Evolutionary conservation across 73 alveolate species (phyloP).

Genomic region (Paramecium tetraurelia): DNA sequence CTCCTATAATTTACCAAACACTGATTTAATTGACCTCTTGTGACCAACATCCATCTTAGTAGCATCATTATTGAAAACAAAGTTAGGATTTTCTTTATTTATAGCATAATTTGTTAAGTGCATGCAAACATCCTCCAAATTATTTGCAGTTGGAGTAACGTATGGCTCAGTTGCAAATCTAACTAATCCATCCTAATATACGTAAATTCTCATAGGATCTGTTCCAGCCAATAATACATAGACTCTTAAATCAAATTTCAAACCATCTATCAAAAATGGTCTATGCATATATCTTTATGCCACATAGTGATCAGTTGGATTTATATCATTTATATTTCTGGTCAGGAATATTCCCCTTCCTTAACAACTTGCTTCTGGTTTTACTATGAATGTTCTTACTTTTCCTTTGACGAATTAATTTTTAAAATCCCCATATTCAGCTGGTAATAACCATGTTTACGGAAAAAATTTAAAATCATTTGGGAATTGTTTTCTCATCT

Average conservation of each 20-base stretch:
- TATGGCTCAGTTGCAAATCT: conserved; percentile 89
- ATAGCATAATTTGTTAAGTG: conserved; percentile 93
- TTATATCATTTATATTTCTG: conserved; percentile 77
- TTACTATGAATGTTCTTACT: conserved; percentile 78
- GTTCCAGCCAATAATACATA: conserved; percentile 86
- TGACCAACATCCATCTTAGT: conserved; percentile 72
- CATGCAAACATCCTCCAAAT: conserved; percentile 71
- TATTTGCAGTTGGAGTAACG: conserved; percentile 59
- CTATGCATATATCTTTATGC: conserved; percentile 86
- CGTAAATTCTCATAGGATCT: conserved; percentile 86
- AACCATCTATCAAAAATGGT: conserved; percentile 94
- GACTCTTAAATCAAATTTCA: conserved; percentile 93
- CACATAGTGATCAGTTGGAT: conserved; percentile 84
- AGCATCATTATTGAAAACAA: conserved; percentile 66
- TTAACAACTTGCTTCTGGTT: conserved; percentile 91
- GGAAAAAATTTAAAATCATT: conserved; percentile 80
- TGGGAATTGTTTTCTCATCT: conserved; percentile 75
- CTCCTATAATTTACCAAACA: conserved; percentile 51
- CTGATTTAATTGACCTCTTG: conserved; percentile 69
- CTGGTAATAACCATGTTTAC: conserved; percentile 85
- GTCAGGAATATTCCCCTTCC: conserved; percentile 96
- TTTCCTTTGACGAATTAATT: conserved; percentile 53
- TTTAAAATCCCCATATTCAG: conserved; percentile 65
- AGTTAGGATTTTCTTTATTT: conserved; percentile 73
- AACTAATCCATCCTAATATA: conserved; percentile 91